Percentiles rank a stretch among this genome's conserved stretches.
Evolutionary conservation across 192 early-diverging fungal species (phyloP).

Genomic region (Linnemannia hyalina): DNA sequence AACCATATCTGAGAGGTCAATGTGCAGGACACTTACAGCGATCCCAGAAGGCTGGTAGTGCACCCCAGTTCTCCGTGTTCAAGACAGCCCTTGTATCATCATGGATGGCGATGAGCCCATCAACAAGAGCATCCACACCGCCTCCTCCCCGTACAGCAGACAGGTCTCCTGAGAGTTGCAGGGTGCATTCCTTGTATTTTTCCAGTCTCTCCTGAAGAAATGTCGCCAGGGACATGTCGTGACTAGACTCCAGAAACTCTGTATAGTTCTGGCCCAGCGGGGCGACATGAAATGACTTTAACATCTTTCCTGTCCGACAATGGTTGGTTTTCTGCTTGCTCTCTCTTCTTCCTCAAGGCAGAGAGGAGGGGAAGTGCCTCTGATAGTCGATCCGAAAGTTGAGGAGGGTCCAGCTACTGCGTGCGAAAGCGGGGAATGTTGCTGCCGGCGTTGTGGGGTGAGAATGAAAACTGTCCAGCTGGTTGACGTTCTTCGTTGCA

Average conservation of each 20-base stretch:
- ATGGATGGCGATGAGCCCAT: conserved; percentile 46
- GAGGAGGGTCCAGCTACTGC: not conserved
- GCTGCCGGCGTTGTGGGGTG: not conserved
- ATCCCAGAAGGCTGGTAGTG: conserved; percentile 52
- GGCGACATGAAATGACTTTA: conserved; percentile 49
- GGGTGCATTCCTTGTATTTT: conserved; percentile 45
- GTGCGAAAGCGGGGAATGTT: too few species aligned
- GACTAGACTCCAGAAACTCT: conserved; percentile 48
- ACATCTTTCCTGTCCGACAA: conserved; percentile 9
- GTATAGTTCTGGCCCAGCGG: conserved; percentile 54
- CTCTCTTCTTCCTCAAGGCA: not conserved
- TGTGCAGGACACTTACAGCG: conserved; percentile 21
- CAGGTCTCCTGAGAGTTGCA: conserved; percentile 10
- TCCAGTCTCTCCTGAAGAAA: conserved; percentile 51
- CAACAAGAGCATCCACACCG: conserved; percentile 50
- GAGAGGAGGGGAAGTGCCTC: not conserved
- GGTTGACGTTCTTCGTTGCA: not conserved
- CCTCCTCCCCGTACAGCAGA: conserved; percentile 19
- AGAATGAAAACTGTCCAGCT: not conserved
- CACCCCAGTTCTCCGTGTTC: conserved; percentile 51
- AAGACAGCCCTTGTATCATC: conserved; percentile 49
- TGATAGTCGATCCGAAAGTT: not conserved
- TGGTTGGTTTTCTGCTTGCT: not conserved
- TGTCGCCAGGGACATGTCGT: conserved; percentile 46
- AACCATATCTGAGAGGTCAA: not conserved